Evolutionary conservation across 2,329 filamentous ascomycete genomes (phyloP), one percentile per base, ranked within the genome.

Genomic region (Talaromyces sp.): DNA sequence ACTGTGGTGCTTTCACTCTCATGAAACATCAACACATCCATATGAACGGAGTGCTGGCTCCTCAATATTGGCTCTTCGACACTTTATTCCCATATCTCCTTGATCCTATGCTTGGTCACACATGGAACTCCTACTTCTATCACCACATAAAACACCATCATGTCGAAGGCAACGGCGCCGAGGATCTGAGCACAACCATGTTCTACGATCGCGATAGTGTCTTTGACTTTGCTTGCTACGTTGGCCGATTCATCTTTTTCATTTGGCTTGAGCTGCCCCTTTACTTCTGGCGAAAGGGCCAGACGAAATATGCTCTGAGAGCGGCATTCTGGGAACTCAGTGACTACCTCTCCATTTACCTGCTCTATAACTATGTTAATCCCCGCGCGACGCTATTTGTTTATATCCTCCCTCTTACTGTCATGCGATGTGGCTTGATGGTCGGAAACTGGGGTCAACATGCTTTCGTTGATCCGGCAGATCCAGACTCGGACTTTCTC

Each of bases 21-120:
- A 85, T 93, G 82, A 89, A 89, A 81, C 89, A 93, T 65, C 89
- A 93, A 65, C 89, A 93, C 69, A 92, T 93, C 62, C 89, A 93
- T 68, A 85, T 85, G 77, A 81, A 85, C 41, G 89, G 89, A 14
- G 78, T 92, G 3, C 73, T 92, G 32, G 72, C 77, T 20, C 82
- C 82, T 62, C 68, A 74, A 7, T 82, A 80, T 49, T 72, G 74
- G 30, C 64, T 80, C 27, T 70, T 92, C 53, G 89, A 93, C 65
- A 67, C 72, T 5, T 47, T 80, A 1, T 92, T 91, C 61, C 89
- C 89, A 0, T 93, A 91, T 66, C 70, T 92, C 36, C 76, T 84
- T 10, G 87, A 91, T 61, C 89, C 89, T 0, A 72, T 93, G 51
- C 88, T 91, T 82, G 89, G 89, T 10, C 89, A 93, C 65, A 91